Evolutionary conservation across 805 yeast genomes (phyloP).

Genomic region (Ascoidea asiatica): DNA sequence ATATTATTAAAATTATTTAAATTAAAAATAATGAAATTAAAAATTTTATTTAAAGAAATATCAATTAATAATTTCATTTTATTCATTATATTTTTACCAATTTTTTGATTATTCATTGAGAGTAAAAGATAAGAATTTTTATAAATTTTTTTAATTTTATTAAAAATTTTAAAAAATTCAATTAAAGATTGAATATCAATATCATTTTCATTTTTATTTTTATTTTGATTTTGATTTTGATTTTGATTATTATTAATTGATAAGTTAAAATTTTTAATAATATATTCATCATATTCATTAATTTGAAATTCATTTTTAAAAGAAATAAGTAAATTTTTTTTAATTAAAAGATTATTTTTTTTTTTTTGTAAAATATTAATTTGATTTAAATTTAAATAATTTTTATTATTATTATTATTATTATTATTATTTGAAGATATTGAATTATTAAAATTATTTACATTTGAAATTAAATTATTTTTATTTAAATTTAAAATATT

Average conservation of each 20-base stretch:
- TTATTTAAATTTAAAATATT: constrained; percentile 4
- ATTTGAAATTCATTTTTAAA: constrained; percentile 55
- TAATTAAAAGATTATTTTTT: constrained; percentile 19
- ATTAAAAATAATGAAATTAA: constrained; percentile 23
- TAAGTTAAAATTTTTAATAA: constrained; percentile 23
- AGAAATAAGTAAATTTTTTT: constrained; percentile 35
- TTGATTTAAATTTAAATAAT: constrained; percentile 5
- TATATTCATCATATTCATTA: constrained; percentile 56
- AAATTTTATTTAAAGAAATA: constrained; percentile 40
- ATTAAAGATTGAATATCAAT: constrained; percentile 21
- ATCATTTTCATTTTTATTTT: constrained; percentile 6
- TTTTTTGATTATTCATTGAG: constrained; percentile 49
- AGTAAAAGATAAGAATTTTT: constrained; percentile 57
- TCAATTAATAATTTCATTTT: constrained; percentile 39
- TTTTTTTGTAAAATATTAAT: constrained; percentile 12
- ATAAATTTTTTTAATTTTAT: constrained; percentile 51
- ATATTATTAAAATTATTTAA: constrained; percentile 12
- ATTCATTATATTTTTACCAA: constrained; percentile 54
- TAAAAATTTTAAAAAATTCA: constrained; percentile 46
- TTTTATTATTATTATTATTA: too few relatives aligned
- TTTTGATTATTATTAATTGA: too few relatives aligned
- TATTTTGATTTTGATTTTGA: too few relatives aligned
- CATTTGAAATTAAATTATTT: constrained; percentile 2
- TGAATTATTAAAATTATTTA: constrained; percentile 6
- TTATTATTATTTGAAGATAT: constrained; percentile 9